Evolutionary conservation across 1,284 basidiomycete genomes (phyloP), one percentile per base, ranked within the genome.

Genomic region (Salmacisia buchloeana): DNA sequence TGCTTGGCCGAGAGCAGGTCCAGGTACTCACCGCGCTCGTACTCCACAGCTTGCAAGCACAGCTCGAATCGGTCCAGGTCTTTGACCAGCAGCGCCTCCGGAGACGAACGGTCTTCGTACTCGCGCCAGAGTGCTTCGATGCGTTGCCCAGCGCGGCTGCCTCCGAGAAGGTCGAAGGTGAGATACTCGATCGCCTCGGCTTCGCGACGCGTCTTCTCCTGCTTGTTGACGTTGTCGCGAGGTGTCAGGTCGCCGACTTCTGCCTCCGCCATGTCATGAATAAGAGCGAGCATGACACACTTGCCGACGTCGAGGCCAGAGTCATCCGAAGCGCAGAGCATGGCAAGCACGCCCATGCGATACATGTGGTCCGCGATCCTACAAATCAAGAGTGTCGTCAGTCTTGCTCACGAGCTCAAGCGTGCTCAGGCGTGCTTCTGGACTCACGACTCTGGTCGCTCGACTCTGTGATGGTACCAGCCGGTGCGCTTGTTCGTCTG

Each of bases 201-300:
- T 82, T 94, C 92, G 6, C 91, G 82, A 5, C 84, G 82, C 61
- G 83, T 83, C 82, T 98, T 98, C 75, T 92, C 89, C 2, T 84
- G 83, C 70, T 90, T 90, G 0, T 88, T 81, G 6, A 97, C 89
- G 0, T 89, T 88, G 79, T 97, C 93, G 31, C 87, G 84, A 0
- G 94, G 94, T 0, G 93, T 86, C 62, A 97, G 94, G 75, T 97
- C 94, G 1, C 94, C 94, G 2, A 97, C 94, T 62, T 94, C 91
- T 0, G 94, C 94, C 81, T 97, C 94, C 12, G 94, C 94, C 12
- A 98, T 85, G 81, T 98, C 94, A 75, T 97, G 94, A 6, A 97
- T 91, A 21, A 97, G 76, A 15, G 88, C 88, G 85, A 97, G 86
- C 87, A 91, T 88, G 9, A 92, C 88, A 66, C 90, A 92, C 83